Evolutionary conservation across 768 basidiomycete genomes (phyloP).

Genomic region (Tulasnella sp.): DNA sequence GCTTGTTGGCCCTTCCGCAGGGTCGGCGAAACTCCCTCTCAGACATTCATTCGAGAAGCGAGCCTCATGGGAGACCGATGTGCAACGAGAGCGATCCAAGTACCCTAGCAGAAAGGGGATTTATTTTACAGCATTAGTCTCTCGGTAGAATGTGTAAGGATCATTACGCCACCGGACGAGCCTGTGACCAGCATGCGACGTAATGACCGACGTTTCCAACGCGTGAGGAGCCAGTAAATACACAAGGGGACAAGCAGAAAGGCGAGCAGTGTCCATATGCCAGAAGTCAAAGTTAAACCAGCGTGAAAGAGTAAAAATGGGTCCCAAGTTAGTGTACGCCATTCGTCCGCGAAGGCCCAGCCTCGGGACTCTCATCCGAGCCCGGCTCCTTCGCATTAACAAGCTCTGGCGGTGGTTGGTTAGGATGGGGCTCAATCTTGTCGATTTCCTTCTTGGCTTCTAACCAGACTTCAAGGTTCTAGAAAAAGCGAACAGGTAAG

Average conservation of each 20-base stretch:
- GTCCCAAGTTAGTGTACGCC: not conserved
- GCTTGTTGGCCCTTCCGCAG: not conserved
- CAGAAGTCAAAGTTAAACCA: not conserved
- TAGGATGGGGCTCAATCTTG: conserved; percentile 88
- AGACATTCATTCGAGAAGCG: not conserved
- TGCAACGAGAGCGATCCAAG: no score
- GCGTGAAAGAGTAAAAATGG: not conserved
- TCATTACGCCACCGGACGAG: not conserved
- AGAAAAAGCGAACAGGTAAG: conserved; percentile 11
- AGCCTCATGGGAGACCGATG: no score
- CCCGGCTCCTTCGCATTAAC: not conserved
- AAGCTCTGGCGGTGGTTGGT: conserved; percentile 40
- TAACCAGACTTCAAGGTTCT: conserved; percentile 98
- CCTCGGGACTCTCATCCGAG: not conserved
- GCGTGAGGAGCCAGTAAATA: not conserved
- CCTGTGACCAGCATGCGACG: not conserved
- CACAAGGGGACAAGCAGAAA: not conserved
- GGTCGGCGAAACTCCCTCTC: not conserved
- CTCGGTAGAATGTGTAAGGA: not conserved
- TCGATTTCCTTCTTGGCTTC: conserved; percentile 89
- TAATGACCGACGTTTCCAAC: not conserved
- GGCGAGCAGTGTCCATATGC: not conserved
- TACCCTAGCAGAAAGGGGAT: not conserved
- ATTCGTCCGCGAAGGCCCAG: not conserved
- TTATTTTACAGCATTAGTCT: not conserved